phyloP scores from a whole-genome alignment of 2,329 filamentous ascomycete genomes.

The Lachnellula occidentalis region DNA sequence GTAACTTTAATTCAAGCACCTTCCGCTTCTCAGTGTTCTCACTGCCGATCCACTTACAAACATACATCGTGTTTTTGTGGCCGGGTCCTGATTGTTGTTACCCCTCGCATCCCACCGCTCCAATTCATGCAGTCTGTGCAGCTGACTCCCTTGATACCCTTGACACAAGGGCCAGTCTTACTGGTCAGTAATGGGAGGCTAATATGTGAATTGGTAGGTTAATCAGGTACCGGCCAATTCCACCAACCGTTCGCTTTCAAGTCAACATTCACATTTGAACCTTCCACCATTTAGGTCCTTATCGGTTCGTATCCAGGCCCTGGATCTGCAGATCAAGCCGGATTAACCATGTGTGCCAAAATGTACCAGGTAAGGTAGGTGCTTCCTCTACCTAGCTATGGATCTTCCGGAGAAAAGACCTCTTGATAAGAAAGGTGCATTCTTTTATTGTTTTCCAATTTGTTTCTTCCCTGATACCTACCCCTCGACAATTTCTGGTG shows the following conservation, averaged over 20 bases:
- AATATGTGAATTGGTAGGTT: background rate
- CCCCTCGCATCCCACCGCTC: too few species aligned
- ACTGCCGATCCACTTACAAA: background rate
- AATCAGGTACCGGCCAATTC: conserved; percentile 4
- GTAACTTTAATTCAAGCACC: conserved; percentile 1
- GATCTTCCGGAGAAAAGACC: background rate
- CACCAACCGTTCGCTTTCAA: background rate
- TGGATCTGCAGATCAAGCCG: background rate
- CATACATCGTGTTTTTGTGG: background rate
- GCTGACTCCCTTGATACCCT: background rate
- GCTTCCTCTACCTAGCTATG: background rate
- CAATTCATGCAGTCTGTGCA: too few species aligned
- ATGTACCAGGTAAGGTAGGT: conserved; percentile 9
- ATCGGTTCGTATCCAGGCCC: background rate
- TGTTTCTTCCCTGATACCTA: background rate
- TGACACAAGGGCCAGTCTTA: background rate
- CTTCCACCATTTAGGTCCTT: background rate
- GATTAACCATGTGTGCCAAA: background rate
- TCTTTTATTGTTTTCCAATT: background rate
- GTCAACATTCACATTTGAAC: background rate
- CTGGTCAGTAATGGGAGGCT: background rate
- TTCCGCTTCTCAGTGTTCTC: background rate
- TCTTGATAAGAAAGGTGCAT: conserved; percentile 4
- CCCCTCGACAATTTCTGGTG: background rate
- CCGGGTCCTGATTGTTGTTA: background rate